Percentiles rank a stretch among this genome's conserved stretches.
Conservation (phyloP, 805 yeast species). For the Yarrowia keelungensis region DNA sequence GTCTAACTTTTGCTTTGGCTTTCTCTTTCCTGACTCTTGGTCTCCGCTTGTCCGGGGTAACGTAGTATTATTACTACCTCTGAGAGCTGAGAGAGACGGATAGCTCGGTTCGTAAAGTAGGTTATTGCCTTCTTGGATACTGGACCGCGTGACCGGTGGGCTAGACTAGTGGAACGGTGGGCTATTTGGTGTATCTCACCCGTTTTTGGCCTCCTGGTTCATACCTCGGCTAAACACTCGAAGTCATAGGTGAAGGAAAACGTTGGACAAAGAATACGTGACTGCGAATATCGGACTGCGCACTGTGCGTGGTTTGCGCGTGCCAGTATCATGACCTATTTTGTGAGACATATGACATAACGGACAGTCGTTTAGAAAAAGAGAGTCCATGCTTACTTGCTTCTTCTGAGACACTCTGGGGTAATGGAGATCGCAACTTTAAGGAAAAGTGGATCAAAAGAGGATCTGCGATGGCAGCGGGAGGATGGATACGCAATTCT, state of each 20-base stretch:
- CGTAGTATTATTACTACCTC: neutral
- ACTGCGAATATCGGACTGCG: neutral
- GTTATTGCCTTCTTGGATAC: neutral
- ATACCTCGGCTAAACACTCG: too few species aligned
- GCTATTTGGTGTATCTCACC: too few species aligned
- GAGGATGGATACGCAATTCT: too few species aligned
- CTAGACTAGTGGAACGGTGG: neutral
- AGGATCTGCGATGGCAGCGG: too few species aligned
- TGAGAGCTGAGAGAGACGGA: neutral
- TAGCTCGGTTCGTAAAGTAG: conserved; percentile 19
- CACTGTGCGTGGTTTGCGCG: conserved; percentile 11
- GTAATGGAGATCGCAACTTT: neutral
- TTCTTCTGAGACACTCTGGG: conserved; percentile 14
- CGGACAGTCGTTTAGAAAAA: neutral
- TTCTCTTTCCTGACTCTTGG: neutral
- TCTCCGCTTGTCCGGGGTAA: conserved; percentile 31
- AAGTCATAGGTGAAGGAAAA: too few species aligned
- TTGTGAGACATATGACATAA: conserved; percentile 13
- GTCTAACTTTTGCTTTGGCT: conserved; percentile 8
- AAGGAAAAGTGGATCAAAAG: too few species aligned
- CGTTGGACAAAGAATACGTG: too few species aligned
- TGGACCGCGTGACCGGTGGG: conserved; percentile 17
- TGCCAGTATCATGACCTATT: conserved; percentile 6
- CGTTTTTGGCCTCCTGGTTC: too few species aligned
- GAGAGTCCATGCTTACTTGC: neutral